phyloP scores from a whole-genome alignment of 2,329 filamentous ascomycete species.

The Sarocladiaceae sp. region DNA sequence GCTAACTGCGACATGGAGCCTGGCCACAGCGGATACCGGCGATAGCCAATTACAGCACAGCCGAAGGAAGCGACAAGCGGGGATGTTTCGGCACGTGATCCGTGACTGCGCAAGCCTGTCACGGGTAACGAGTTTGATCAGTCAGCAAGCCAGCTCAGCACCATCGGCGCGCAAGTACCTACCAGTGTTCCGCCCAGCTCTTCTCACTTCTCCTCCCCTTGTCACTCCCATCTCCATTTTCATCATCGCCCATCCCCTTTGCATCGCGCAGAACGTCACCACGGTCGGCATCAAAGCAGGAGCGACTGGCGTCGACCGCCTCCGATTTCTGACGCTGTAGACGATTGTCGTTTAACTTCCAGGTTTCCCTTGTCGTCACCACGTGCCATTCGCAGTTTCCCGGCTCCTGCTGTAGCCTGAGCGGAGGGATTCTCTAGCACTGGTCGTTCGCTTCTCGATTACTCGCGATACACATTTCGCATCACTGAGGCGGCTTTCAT shows the following conservation, averaged over 20 bases:
- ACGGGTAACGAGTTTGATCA: slow-evolving; percentile 5
- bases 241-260: slow-evolving; percentile 15
- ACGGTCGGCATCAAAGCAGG: not conserved
- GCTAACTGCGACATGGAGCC: not conserved
- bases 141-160: slow-evolving; percentile 1
- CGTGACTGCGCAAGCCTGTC: not conserved
- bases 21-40: slow-evolving; percentile 1
- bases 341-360: not conserved
- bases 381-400: not conserved
- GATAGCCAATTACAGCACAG: slow-evolving; percentile 9
- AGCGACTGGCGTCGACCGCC: not conserved
- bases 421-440: not conserved
- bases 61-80: not conserved
- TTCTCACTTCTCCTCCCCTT: slow-evolving; percentile 8
- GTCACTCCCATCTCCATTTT: slow-evolving; percentile 15
- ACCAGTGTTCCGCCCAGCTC: slow-evolving; percentile 1
- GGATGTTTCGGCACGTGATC: not conserved
- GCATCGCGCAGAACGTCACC: not conserved
- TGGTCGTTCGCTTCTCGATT: not conserved
- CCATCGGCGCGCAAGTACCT: too few species aligned
- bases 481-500: not conserved
- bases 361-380: not conserved
- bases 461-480: not conserved
- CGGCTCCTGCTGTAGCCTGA: not conserved
- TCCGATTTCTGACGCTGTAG: not conserved